Evolutionary conservation across 2,329 filamentous ascomycete genomes (phyloP), one percentile per base, ranked within the genome.

Genomic region (Rhinocladiella similis): DNA sequence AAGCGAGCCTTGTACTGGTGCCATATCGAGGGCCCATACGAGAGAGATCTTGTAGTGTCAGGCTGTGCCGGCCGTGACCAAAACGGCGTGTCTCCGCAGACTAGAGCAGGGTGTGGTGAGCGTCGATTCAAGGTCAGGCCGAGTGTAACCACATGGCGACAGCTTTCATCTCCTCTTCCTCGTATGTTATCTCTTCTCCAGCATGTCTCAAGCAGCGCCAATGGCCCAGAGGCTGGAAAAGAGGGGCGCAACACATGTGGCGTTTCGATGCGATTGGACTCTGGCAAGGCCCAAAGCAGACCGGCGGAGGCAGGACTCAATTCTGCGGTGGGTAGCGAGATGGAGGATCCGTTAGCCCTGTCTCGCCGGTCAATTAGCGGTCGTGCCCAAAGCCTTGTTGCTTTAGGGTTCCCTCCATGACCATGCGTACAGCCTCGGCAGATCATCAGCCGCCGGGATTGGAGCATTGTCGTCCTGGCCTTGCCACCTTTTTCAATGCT

Each of bases 361-460:
- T 43, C 10, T 27, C 43, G 35, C 18, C 36, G 43, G 6, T 29
- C 35, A 54, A 33, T 48, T 22, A 47, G 46, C 53, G 53, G 52
- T 6, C 22, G 29, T 50, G 50, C 51, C 27, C 54, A 51, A 60
- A 60, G 57, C 57, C 57, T 60, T 50, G 57, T 60, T 51, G 46
- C 20, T 25, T 54, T 57, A 53, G 54, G 45, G 50, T 60, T 22
- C 42, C 52, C 49, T 35, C 45, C 47, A 35, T 47, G 29, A 50
- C 54, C 25, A 20, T 33, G 46, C 54, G 47, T 57, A 56, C 59
- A 62, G 59, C 59, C 59, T 62, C 59, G 59, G 59, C 56, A 61
- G 59, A 61, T 59, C 50, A 22, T 50, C 42, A 50, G 29, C 56
- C 49, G 50, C 35, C 56, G 52, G 53, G 35, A 52, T 42, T 54